Percentiles rank a stretch among this genome's conserved stretches.
Conservation (phyloP, 1,284 basidiomycete genomes). For the Takashimella koratensis region DNA sequence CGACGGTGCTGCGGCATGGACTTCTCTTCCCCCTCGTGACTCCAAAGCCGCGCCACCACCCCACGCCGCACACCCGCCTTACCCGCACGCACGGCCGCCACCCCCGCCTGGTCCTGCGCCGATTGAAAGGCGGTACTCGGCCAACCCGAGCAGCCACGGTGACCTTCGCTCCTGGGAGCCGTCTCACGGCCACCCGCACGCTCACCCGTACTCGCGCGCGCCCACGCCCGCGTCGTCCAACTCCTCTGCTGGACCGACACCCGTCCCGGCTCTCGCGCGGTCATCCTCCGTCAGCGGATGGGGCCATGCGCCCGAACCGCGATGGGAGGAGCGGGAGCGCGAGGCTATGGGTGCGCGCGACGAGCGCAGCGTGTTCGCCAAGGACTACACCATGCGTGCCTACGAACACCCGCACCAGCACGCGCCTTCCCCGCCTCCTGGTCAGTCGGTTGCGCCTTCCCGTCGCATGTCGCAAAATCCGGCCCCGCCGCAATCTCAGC, state of each 20-base stretch:
- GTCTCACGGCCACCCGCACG: neutral
- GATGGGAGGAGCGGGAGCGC: neutral
- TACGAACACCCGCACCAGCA: neutral
- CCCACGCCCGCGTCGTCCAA: too few relatives aligned
- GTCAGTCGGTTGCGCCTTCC: neutral
- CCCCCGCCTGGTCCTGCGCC: neutral
- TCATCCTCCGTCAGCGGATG: neutral
- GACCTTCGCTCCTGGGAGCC: neutral
- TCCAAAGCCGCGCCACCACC: neutral
- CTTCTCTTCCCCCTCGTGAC: conserved; percentile 11
- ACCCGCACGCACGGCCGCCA: conserved; percentile 1
- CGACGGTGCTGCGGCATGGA: neutral
- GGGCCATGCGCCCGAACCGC: neutral
- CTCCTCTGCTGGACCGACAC: neutral
- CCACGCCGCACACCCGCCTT: neutral
- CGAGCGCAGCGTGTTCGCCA: neutral
- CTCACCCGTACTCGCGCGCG: neutral
- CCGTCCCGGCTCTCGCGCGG: too few relatives aligned
- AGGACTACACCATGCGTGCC: neutral
- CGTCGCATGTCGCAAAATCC: neutral
- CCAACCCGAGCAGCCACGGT: neutral
- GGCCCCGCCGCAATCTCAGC: neutral
- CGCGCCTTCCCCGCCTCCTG: neutral
- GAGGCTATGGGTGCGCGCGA: neutral
- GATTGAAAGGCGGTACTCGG: neutral